These are phyloP conservation scores for Sanguinoderma infundibulare DNA, from an alignment of 1,284 basidiomycete species.

Conservation along the genomic window DNA sequence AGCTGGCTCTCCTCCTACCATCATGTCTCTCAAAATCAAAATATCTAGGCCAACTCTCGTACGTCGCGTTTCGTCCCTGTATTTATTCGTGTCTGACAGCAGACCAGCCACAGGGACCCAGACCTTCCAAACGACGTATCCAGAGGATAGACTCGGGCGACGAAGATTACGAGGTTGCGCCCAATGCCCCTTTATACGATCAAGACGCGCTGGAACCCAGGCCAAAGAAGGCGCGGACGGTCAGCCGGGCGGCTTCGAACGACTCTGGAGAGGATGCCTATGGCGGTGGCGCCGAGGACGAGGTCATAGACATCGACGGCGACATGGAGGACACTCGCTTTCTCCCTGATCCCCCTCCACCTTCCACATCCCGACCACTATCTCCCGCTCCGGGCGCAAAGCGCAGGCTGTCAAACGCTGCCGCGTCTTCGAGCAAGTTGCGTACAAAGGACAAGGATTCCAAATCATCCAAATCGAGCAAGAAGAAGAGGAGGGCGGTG, in stretches of 20 bases:
- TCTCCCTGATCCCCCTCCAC: constrained; percentile 16
- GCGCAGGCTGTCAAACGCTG: constrained; percentile 5
- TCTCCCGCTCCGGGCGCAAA: constrained; percentile 15
- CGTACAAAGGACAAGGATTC: constrained; percentile 16
- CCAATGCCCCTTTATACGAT: constrained; percentile 10
- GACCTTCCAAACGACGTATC: constrained; percentile 24
- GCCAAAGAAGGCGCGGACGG: constrained; percentile 22
- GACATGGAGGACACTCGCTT: constrained; percentile 29
- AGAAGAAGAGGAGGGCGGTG: constrained; percentile 24
- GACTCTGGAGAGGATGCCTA: constrained; percentile 18
- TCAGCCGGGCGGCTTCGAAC: constrained; percentile 3
- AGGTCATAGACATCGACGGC: constrained; percentile 31
- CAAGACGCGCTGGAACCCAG: constrained; percentile 10
- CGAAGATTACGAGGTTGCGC: constrained; percentile 10
- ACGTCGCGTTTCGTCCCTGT: not conserved
- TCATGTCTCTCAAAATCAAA: constrained; percentile 26
- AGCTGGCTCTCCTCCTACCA: not conserved
- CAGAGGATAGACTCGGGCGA: constrained; percentile 28
- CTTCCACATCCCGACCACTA: constrained; percentile 15
- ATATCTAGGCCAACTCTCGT: constrained; percentile 28
- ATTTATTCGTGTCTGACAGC: not conserved
- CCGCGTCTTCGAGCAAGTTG: constrained; percentile 15
- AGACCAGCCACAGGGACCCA: constrained; percentile 18
- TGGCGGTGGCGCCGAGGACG: constrained; percentile 28
- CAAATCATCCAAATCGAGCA: constrained; percentile 16